Evolutionary conservation across 208 protist species (phyloP).

Genomic region (Trichomonas vaginalis): DNA sequence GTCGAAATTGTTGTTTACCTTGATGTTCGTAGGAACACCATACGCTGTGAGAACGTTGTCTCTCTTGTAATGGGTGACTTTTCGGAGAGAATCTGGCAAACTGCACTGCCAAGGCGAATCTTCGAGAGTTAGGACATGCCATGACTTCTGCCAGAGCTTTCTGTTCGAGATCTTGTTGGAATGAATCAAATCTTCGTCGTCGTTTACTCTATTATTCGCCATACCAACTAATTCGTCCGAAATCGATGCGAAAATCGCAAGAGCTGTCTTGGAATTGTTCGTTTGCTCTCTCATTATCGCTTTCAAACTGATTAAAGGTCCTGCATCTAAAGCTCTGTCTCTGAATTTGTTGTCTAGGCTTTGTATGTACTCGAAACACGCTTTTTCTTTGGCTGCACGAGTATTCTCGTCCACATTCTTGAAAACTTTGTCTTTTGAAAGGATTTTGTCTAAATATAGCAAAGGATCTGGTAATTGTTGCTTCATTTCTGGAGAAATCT

Average conservation of each 20-base stretch:
- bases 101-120: background rate
- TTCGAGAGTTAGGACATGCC: background rate
- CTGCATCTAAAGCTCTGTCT: background rate
- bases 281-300: background rate
- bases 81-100: background rate
- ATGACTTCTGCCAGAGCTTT: background rate
- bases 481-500: background rate
- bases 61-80: background rate
- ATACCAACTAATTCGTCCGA: no score
- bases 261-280: background rate
- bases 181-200: background rate
- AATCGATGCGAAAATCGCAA: background rate
- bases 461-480: background rate
- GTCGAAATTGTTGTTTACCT: background rate
- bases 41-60: background rate
- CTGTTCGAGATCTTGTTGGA: background rate
- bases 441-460: background rate
- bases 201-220: background rate
- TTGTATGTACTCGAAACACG: background rate
- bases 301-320: background rate
- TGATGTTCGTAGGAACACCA: background rate
- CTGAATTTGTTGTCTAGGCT: background rate
- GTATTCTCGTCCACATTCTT: background rate
- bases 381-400: background rate
- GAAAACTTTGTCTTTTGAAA: background rate